Evolutionary conservation across 2,329 filamentous ascomycete genomes (phyloP).

Genomic region (Cadophora luteo-olivacea): DNA sequence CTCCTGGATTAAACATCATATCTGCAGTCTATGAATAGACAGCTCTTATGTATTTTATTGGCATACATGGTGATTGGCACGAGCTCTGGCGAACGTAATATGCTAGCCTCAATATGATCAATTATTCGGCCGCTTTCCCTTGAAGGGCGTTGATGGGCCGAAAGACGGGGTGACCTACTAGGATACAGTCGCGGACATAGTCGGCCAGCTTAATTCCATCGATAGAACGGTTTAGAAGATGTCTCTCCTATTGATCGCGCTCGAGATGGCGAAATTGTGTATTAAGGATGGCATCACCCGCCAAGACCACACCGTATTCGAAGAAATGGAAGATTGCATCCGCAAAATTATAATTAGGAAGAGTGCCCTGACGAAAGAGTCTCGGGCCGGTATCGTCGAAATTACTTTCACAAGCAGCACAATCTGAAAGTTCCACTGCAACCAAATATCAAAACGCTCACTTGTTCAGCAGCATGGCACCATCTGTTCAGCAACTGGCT

Average conservation of each 20-base stretch:
- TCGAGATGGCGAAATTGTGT: not conserved
- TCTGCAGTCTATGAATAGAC: not conserved
- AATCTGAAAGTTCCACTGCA: not conserved
- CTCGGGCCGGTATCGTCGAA: too few species aligned
- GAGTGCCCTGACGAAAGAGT: too few species aligned
- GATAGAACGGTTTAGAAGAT: not conserved
- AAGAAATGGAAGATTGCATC: not conserved
- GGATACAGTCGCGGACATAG: not conserved
- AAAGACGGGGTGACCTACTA: not conserved
- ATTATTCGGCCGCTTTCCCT: not conserved
- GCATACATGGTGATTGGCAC: not conserved
- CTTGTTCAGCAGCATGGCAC: slow-evolving; percentile 23
- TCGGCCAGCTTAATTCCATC: not conserved
- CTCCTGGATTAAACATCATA: not conserved
- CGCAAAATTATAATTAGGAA: not conserved
- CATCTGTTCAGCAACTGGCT: slow-evolving; percentile 30
- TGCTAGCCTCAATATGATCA: not conserved
- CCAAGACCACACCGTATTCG: not conserved
- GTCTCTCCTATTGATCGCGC: not conserved
- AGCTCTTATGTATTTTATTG: too few species aligned
- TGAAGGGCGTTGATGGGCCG: not conserved
- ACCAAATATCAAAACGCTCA: not conserved
- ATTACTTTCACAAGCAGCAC: too few species aligned
- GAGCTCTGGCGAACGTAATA: not conserved
- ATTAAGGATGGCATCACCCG: not conserved